phyloP scores from a whole-genome alignment of 345 rosid genomes.

The Gossypium anomalum region DNA sequence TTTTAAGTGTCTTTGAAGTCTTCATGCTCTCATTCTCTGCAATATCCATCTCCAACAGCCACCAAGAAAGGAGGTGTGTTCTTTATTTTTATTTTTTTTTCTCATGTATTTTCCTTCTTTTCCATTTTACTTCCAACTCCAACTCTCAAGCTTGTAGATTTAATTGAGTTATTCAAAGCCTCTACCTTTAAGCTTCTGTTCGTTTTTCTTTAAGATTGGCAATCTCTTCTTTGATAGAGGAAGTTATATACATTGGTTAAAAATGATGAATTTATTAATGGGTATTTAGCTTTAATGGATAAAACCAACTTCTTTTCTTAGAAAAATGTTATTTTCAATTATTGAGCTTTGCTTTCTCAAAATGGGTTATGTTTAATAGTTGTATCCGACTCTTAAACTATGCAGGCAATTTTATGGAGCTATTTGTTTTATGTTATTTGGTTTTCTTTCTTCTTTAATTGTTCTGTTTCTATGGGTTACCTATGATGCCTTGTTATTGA shows the following conservation, averaged over 20 bases:
- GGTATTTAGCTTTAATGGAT: conserved; percentile 1
- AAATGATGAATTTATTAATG: neutral
- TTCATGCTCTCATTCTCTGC: neutral
- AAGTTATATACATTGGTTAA: neutral
- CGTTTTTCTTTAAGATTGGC: neutral
- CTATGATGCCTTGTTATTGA: neutral
- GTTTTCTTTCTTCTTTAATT: neutral
- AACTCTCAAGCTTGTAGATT: neutral
- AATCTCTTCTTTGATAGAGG: neutral
- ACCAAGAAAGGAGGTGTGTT: neutral
- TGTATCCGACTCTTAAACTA: neutral
- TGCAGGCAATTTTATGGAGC: neutral
- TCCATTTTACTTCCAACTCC: neutral
- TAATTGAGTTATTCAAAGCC: conserved; percentile 5
- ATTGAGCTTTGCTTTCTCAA: neutral
- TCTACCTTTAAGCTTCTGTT: neutral
- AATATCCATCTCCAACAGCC: neutral
- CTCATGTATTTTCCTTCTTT: neutral
- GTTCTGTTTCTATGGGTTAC: neutral
- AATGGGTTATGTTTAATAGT: neutral
- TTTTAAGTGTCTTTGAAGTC: too few species aligned
- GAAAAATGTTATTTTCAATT: neutral
- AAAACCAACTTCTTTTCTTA: neutral
- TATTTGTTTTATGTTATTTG: neutral
- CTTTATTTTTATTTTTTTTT: neutral